Evolutionary conservation across 1,284 basidiomycete genomes (phyloP).

Genomic region (Ustilago vetiveriae): DNA sequence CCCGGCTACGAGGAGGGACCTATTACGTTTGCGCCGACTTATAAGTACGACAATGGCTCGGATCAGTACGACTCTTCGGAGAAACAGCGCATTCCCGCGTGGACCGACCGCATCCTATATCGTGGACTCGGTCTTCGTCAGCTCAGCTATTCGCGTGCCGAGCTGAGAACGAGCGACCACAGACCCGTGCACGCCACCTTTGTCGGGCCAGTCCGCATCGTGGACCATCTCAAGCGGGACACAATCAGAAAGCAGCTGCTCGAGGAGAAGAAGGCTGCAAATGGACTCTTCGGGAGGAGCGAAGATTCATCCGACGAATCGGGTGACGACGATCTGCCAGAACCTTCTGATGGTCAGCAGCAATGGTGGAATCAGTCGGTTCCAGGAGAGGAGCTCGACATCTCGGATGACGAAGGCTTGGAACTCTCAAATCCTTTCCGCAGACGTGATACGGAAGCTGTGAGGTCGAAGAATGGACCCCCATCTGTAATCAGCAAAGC

Average conservation of each 20-base stretch:
- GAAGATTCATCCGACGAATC: constrained; percentile 19
- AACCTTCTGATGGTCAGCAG: constrained; percentile 39
- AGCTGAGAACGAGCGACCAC: constrained; percentile 90
- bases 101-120: constrained; percentile 82
- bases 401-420: constrained; percentile 3
- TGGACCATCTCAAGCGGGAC: constrained; percentile 80
- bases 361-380: constrained; percentile 42
- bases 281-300: constrained; percentile 16
- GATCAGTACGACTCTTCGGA: constrained; percentile 93
- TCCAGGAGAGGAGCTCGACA: constrained; percentile 6
- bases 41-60: constrained; percentile 80
- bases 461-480: neutral
- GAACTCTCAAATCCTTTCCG: constrained; percentile 18
- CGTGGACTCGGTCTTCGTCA: constrained; percentile 67
- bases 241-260: constrained; percentile 74
- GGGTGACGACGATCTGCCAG: constrained; percentile 29
- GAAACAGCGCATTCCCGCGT: constrained; percentile 94
- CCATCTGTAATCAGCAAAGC: constrained; percentile 3
- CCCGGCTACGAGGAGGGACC: constrained; percentile 86
- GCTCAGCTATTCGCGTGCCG: constrained; percentile 73
- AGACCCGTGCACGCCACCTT: constrained; percentile 91
- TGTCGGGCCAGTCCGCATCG: constrained; percentile 77
- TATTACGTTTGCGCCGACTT: constrained; percentile 86
- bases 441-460: neutral
- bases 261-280: constrained; percentile 23